These are phyloP conservation scores for Tephrocybe rancida DNA, from an alignment of 768 basidiomycete species.

Conservation along the genomic window DNA sequence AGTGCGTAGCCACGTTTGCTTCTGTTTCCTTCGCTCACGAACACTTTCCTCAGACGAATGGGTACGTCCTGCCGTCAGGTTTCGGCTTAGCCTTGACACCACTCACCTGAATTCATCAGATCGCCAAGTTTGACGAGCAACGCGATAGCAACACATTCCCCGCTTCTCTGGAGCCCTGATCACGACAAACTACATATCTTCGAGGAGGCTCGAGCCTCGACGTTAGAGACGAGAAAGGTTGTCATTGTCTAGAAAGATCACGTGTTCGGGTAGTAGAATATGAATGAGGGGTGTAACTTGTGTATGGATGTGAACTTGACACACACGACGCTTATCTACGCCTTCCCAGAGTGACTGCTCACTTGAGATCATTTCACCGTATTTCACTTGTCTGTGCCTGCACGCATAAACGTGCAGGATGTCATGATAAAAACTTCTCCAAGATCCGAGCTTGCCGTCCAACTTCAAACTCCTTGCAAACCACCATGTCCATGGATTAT, in stretches of 20 bases:
- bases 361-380: not conserved
- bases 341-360: not conserved
- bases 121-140: conserved; percentile 91
- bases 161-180: conserved; percentile 75
- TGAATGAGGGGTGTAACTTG: no score
- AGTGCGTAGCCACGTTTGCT: conserved; percentile 61
- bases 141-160: conserved; percentile 93
- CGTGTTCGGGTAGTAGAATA: conserved; percentile 9
- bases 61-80: conserved; percentile 45
- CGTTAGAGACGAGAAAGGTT: not conserved
- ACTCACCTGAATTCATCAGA: conserved; percentile 42
- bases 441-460: conserved; percentile 14
- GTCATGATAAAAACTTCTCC: not conserved
- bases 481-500: conserved; percentile 47
- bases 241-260: conserved; percentile 16
- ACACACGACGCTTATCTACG: not conserved
- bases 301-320: no score
- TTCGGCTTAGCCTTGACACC: conserved; percentile 13
- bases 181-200: conserved; percentile 3
- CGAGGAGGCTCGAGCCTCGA: not conserved
- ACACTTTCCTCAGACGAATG: conserved; percentile 72
- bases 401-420: not conserved
- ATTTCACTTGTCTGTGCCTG: conserved; percentile 1
- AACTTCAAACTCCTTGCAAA: conserved; percentile 7
- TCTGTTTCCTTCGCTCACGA: conserved; percentile 6